Evolutionary conservation across 306 rosid species (phyloP).

Genomic region (Glycine tomentella): DNA sequence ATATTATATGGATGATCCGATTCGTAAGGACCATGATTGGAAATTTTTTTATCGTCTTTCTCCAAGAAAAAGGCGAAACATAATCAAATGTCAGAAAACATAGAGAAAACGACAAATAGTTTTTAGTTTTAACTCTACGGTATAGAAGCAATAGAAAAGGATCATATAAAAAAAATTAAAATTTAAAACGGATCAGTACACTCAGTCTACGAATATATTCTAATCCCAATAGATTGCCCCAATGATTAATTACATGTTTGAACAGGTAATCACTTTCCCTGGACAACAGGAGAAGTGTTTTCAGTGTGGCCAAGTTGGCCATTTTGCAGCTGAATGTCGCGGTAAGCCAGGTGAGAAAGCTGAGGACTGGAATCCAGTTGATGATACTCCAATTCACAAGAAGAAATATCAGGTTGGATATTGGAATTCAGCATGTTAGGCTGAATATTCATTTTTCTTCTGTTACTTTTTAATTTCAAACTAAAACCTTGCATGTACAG

Average conservation of each 20-base stretch:
- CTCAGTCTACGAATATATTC: too few species aligned
- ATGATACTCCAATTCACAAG: conserved; percentile 86
- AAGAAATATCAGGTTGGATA: conserved; percentile 92
- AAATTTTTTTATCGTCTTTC: too few species aligned
- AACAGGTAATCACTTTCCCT: conserved; percentile 83
- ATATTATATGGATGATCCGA: too few species aligned
- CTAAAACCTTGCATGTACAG: conserved; percentile 55
- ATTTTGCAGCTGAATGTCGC: conserved; percentile 92
- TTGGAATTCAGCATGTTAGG: conserved; percentile 36
- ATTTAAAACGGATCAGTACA: too few species aligned
- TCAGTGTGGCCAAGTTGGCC: conserved; percentile 91
- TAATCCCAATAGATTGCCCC: conserved; percentile 42
- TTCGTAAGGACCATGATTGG: too few species aligned
- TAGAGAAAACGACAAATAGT: too few species aligned
- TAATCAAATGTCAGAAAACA: too few species aligned
- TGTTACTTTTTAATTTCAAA: conserved; percentile 35
- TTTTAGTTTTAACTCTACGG: too few species aligned
- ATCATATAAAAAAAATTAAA: too few species aligned
- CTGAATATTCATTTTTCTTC: conserved; percentile 43
- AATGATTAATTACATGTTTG: conserved; percentile 38
- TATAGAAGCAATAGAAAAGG: too few species aligned
- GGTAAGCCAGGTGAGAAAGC: conserved; percentile 66
- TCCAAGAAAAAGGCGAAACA: too few species aligned
- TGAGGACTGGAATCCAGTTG: conserved; percentile 66
- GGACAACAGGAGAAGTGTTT: conserved; percentile 95